A percentile compares a stretch with the other conserved stretches of the same genome.
Conservation (phyloP, 2,329 filamentous ascomycete species). For the Sphaceloma murrayae region DNA sequence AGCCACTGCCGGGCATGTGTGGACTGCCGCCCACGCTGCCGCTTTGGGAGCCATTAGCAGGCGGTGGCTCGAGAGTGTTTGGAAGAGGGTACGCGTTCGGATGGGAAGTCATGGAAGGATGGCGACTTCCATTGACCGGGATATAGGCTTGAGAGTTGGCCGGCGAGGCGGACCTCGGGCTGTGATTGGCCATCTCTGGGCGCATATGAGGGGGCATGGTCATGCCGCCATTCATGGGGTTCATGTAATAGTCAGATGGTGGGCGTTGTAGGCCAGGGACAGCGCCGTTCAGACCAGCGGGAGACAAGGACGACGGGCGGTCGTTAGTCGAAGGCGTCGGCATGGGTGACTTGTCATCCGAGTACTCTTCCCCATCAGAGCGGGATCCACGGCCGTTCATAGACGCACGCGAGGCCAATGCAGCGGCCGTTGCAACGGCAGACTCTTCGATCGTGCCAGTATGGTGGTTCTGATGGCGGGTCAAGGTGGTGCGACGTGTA, state of each 20-base stretch:
- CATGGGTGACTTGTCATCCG: conserved; percentile 61
- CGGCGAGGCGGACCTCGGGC: conserved; percentile 55
- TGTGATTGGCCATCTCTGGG: conserved; percentile 59
- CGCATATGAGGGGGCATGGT: conserved; percentile 71
- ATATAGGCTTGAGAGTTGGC: conserved; percentile 52
- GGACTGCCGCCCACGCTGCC: conserved; percentile 74
- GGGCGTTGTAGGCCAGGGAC: conserved; percentile 60
- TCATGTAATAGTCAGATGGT: conserved; percentile 65
- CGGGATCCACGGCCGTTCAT: conserved; percentile 44
- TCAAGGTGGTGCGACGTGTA: conserved; percentile 87
- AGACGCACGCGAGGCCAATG: conserved; percentile 52
- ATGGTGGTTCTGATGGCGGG: conserved; percentile 90
- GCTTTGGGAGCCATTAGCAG: conserved; percentile 64
- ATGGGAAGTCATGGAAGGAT: conserved; percentile 68
- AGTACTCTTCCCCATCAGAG: conserved; percentile 58
- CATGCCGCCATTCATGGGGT: conserved; percentile 51
- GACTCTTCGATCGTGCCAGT: conserved; percentile 92
- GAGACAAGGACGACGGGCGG: conserved; percentile 68
- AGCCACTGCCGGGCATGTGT: conserved; percentile 70
- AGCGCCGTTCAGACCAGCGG: conserved; percentile 62
- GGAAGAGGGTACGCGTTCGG: conserved; percentile 46
- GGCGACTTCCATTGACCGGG: conserved; percentile 44
- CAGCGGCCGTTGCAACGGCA: conserved; percentile 77
- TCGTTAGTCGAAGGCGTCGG: conserved; percentile 79
- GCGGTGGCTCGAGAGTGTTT: conserved; percentile 76